Evolutionary conservation across 2,329 filamentous ascomycete genomes (phyloP), one percentile per base, ranked within the genome.

Genomic region (Leptographium flavum): DNA sequence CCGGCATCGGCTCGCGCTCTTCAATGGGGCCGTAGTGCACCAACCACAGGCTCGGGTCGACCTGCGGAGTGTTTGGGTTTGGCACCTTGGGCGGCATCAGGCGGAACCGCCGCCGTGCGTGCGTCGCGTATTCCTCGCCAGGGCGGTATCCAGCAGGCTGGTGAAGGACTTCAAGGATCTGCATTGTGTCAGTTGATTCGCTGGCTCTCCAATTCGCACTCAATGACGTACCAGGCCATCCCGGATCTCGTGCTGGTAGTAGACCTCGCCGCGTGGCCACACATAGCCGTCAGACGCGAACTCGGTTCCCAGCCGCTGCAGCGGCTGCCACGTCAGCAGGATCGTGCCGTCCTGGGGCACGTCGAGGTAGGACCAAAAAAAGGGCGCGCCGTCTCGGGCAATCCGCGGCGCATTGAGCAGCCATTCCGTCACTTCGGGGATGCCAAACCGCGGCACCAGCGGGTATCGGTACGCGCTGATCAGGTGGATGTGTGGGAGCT

Each of bases 301-400:
- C 55, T 79, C 81, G 2, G 74, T 79, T 4, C 76, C 77, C 45
- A 84, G 63, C 47, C 80, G 75, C 55, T 80, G 73, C 43, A 83
- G 69, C 2, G 90, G 83, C 60, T 95, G 87, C 90, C 90, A 96
- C 43, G 83, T 83, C 51, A 96, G 70, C 58, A 92, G 76, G 38
- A 94, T 74, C 9, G 81, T 82, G 46, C 87, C 87, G 62, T 94
- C 86, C 43, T 73, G 73, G 11, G 90, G 90, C 44, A 79, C 75
- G 55, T 92, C 79, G 46, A 96, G 76, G 61, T 90, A 94, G 39
- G 83, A 88, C 90, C 90, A 98, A 64, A 82, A 85, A 72, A 98
- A 88, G 3, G 90, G 78, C 41, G 87, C 81, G 52, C 80, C 71
- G 57, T 93, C 83, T 61, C 86, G 84, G 54, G 88, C 83, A 50